phyloP scores from a whole-genome alignment of 768 basidiomycete genomes.

The Dictyophora rubrovolvata region DNA sequence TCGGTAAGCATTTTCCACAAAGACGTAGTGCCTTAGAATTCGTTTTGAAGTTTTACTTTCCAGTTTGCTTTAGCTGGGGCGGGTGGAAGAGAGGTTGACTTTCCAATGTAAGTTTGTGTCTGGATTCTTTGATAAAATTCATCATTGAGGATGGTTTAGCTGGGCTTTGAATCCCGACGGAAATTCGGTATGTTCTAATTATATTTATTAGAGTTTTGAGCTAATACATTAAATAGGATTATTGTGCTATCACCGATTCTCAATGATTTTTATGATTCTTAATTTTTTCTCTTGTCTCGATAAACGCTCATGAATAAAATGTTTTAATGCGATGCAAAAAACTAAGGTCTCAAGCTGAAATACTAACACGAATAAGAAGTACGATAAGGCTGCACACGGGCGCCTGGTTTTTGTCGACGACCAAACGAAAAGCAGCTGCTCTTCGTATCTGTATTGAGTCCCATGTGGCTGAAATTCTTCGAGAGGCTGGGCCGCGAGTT shows the following conservation, averaged over 20 bases:
- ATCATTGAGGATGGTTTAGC: not conserved
- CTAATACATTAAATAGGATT: not conserved
- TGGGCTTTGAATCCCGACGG: not conserved
- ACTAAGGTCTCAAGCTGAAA: too few relatives aligned
- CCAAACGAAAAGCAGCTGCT: not conserved
- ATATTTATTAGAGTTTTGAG: not conserved
- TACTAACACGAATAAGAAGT: too few relatives aligned
- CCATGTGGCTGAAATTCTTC: constrained; percentile 12
- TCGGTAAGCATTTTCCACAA: constrained; percentile 19
- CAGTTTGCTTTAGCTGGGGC: not conserved
- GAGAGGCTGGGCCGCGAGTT: constrained; percentile 8
- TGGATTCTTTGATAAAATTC: not conserved
- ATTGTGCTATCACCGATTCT: not conserved
- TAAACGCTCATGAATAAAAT: too few relatives aligned
- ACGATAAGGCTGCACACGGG: too few relatives aligned
- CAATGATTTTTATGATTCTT: not conserved
- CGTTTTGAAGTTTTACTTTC: not conserved
- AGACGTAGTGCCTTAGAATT: too few relatives aligned
- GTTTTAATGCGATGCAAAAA: too few relatives aligned
- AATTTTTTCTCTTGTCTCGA: not conserved
- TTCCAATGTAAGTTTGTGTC: not conserved
- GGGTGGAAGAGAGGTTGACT: not conserved
- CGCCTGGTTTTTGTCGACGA: too few relatives aligned
- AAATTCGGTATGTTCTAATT: not conserved
- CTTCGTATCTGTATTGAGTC: constrained; percentile 8